Base-by-base conservation (phyloP, 164 flowering plant species). In the Protea cynaroides region DNA sequence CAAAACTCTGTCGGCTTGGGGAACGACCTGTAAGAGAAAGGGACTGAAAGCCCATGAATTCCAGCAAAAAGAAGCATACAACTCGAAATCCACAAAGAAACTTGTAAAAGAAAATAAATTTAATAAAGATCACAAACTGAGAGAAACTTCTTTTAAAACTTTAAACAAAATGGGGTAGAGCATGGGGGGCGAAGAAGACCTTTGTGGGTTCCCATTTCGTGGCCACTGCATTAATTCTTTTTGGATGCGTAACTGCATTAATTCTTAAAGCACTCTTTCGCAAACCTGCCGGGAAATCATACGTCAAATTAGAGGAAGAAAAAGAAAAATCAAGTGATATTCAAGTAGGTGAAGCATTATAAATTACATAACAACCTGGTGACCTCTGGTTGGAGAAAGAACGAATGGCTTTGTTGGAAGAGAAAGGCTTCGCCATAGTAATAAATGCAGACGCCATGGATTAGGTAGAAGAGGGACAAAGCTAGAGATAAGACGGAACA, bases 1-100 rank as follows among this genome's bases (percentile, higher is more conserved):
- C 66, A 92, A 75, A 12, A 92, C 98, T 60, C 95, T 84, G 70
- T 92, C 96, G 51, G 80, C 88, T 76, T 89, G 96, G 0, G 98
- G 93, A 63, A 72, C 83, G 71, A 89, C 95, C 98, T 92, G 72
- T 58, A 66, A 59, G 21, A 46, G 8, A 37, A 18, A 18, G 24
- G 38, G 22, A 8, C 24, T 5, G 13, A 12, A 40, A 40, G 46
- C 14, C 46, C 46, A 40, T 40, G 46, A 40, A 40, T 8, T 8
- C 46, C 46, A 9, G 13, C 10, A 9, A 40, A 40, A 40, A 40
- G 46, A 40, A 40, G 46, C 46, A 40, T 12, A 8, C 4, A 49
- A 21, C 1, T 19, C 29, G 14, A 19, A 8, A 71, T 25, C 2
- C 25, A 24, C 22, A 19, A n/a, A 18, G 19, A 19, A 50, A 23